A percentile compares a stretch with the other conserved stretches of the same genome.
phyloP scores from a whole-genome alignment of 2,329 filamentous ascomycete species.

The Trichoderma sp. region DNA sequence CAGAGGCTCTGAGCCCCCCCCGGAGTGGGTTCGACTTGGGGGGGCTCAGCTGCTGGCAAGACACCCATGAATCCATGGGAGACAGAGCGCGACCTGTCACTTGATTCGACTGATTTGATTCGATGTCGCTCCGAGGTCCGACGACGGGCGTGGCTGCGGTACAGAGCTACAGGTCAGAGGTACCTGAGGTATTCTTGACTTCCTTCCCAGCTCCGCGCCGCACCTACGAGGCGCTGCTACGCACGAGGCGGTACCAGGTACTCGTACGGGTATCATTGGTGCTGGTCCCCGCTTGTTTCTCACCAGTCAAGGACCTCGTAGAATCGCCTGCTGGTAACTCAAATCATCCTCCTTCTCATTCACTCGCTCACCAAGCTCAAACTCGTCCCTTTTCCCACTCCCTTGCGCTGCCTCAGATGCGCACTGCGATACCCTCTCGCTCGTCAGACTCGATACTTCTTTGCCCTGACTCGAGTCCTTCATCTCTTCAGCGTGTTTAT shows the following conservation, averaged over 20 bases:
- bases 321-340: background rate
- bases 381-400: background rate
- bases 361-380: background rate
- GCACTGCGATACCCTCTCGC: background rate
- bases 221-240: no score
- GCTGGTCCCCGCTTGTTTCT: no score
- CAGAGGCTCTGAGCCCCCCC: background rate
- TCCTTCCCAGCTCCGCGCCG: no score
- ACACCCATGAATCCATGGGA: background rate
- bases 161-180: no score
- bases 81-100: no score
- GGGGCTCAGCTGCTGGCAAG: conserved; percentile 21
- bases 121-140: no score
- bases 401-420: background rate
- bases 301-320: no score
- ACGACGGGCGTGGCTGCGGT: no score
- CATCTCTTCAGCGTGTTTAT: background rate
- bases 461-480: background rate
- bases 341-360: conserved; percentile 1
- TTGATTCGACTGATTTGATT: no score
- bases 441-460: background rate
- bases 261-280: no score
- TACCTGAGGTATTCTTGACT: no score
- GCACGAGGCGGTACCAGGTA: no score
- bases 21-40: conserved; percentile 11